Base-by-base conservation (phyloP, 2,329 filamentous ascomycete genomes). In the Aspergillus sp. region DNA sequence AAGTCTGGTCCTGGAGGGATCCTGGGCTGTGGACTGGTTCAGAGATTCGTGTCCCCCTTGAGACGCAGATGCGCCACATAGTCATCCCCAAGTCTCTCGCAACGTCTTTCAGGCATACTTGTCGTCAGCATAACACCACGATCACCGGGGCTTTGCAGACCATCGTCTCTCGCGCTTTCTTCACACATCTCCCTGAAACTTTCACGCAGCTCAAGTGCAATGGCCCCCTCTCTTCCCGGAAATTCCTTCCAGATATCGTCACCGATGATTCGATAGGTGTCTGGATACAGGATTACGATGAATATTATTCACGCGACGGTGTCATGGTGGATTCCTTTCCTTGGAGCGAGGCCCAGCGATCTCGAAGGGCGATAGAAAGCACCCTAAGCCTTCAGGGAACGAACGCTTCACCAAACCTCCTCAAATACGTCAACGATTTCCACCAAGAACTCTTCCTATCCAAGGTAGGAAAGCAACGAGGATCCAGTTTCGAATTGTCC, bases 401-500 rank as follows among this genome's bases (percentile, higher is more conserved):
- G 30, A 64, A 76, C 46, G 59, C 62, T 5, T 51, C 50, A 3
- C 41, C 66, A 12, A 69, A 65, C 4, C 59, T 75, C 5, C 57
- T 77, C 9, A 68, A 66, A 38, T 71, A 63, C 23, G 69, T 75
- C 0, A 57, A 61, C 10, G 56, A 75, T 45, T 66, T 69, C 33
- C 64, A 62, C 10, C 41, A 66, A 3, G 63, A 64, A 1, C 60
- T 69, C 10, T 68, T 73, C 38, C 46, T 56, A 3, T 60, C 62
- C 0, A 66, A 68, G 44, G 17, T 73, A 1, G 74, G 73, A 3
- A 66, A 68, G 39, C 54, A 62, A 3, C 60, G 75, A 2, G 58
- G 55, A 1, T 54, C 57, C 13, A 68, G 63, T 7, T 73, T 69
- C 19, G 74, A 77, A 51, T 48, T 77, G 6, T 75, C 74, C 0